These are phyloP conservation scores for Cladosporium phlei DNA, from an alignment of 2,329 filamentous ascomycete genomes.

Conservation along the genomic window DNA sequence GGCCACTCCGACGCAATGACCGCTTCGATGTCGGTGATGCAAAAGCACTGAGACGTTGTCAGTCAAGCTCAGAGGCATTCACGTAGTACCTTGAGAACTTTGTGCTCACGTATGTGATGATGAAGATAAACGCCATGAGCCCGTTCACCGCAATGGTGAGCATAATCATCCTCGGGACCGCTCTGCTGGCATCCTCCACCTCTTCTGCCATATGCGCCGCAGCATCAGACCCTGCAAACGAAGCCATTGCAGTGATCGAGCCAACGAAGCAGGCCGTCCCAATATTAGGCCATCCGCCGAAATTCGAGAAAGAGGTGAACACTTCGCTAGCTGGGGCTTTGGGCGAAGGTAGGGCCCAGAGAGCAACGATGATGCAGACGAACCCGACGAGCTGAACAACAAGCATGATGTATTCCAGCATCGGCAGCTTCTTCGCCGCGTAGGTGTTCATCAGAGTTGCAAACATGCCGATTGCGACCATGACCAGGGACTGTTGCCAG, in stretches of 20 bases:
- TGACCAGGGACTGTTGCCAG: constrained; percentile 29
- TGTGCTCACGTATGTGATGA: constrained; percentile 19
- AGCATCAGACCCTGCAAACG: constrained; percentile 23
- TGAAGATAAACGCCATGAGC: constrained; percentile 19
- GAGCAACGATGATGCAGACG: constrained; percentile 26
- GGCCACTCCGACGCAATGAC: constrained; percentile 3
- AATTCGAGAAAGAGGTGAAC: constrained; percentile 33
- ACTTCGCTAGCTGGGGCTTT: constrained; percentile 18
- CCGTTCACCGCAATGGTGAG: constrained; percentile 25
- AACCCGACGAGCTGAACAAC: constrained; percentile 28
- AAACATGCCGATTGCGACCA: constrained; percentile 35
- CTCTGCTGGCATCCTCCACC: constrained; percentile 23
- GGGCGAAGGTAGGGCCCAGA: constrained; percentile 28
- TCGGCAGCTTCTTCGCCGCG: constrained; percentile 31
- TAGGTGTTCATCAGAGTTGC: constrained; percentile 27
- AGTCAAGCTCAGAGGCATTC: constrained; percentile 20
- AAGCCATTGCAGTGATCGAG: constrained; percentile 24
- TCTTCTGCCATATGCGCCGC: constrained; percentile 32
- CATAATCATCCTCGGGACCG: constrained; percentile 28
- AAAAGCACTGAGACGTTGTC: not conserved
- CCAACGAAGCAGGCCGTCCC: constrained; percentile 30
- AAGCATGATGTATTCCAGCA: constrained; percentile 35
- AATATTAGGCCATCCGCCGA: constrained; percentile 34
- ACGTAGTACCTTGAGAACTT: not conserved
- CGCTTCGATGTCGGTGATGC: constrained; percentile 7